Base-by-base conservation (phyloP, 331 rosid genomes). In the Telfairia occidentalis region DNA sequence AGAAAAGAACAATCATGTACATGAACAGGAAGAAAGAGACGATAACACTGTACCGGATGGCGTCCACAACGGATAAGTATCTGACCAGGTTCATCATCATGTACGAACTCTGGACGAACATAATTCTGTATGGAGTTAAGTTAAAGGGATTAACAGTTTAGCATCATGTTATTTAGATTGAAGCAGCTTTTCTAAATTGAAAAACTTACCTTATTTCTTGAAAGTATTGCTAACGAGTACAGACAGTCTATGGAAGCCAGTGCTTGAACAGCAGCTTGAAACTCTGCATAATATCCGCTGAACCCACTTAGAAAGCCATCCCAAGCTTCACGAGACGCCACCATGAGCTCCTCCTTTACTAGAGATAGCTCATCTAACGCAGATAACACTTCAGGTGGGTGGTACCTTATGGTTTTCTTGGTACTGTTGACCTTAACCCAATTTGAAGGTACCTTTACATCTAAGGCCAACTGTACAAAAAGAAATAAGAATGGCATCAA, bases 401-500 rank as follows among this genome's bases (percentile, higher is more conserved):
- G 98, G 85, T 94, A 91, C 67, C 97, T 90, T 63, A 86, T 77
- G 76, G 89, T 87, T 89, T 90, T 94, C 85, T 91, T 91, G 67
- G 98, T 94, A 81, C 96, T 85, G 72, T 87, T 94, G 66, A 91
- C 81, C 85, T 90, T 94, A 19, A 91, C 80, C 97, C 98, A 94
- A 81, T 86, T 89, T 64, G 81, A 79, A 71, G 98, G 98, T 6
- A 88, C 97, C 86, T 86, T 89, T 59, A 87, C 90, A 74, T 89
- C 96, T 59, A 84, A 53, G 48, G 90, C 76, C 75, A 94, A 75
- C 98, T 94, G 89, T 81, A 83, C 72, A 71, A 75, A 77, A 80
- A 79, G 70, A 53, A 43, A 76, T 54, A 78, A 18, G 46, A 24
- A 69, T 78, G 18, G 8, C 26, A 37, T 29, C 16, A 29, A 77